phyloP scores from a whole-genome alignment of 139 green algal species.

The Spirogloea muscicola region DNA sequence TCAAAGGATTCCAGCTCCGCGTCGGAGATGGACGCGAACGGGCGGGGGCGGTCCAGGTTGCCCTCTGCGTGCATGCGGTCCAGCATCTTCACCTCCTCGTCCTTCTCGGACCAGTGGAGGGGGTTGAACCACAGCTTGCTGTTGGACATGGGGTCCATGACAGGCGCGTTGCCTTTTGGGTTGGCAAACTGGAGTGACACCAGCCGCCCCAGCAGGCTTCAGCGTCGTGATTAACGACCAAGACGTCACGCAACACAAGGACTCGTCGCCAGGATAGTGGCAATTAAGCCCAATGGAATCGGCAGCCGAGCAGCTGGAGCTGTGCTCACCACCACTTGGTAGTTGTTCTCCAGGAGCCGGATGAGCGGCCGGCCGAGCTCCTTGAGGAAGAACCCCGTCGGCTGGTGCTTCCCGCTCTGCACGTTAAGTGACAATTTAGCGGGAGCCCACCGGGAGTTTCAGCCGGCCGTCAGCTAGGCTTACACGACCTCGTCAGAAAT shows the following conservation, averaged over 20 bases:
- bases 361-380: constrained; percentile 31
- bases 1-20: constrained; percentile 8
- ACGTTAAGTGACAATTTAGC: no score
- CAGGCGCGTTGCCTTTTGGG: constrained; percentile 9
- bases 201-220: no score
- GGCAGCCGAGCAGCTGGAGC: no score
- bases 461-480: no score
- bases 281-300: no score
- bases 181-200: constrained; percentile 40
- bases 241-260: no score
- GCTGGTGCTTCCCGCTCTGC: constrained; percentile 21
- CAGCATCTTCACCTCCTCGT: constrained; percentile 27
- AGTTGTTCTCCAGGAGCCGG: constrained; percentile 14
- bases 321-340: constrained; percentile 25
- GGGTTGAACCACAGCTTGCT: constrained; percentile 23
- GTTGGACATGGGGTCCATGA: constrained; percentile 34
- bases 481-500: no score
- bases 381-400: constrained; percentile 38
- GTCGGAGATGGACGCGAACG: constrained; percentile 12
- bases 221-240: no score
- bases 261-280: no score
- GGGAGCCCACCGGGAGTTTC: no score
- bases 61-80: constrained; percentile 28
- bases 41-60: constrained; percentile 14
- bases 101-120: no score